A percentile compares a stretch with the other conserved stretches of the same genome.
Evolutionary conservation across 2,329 filamentous ascomycete species (phyloP).

Genomic region (Emydomyces testavorans): DNA sequence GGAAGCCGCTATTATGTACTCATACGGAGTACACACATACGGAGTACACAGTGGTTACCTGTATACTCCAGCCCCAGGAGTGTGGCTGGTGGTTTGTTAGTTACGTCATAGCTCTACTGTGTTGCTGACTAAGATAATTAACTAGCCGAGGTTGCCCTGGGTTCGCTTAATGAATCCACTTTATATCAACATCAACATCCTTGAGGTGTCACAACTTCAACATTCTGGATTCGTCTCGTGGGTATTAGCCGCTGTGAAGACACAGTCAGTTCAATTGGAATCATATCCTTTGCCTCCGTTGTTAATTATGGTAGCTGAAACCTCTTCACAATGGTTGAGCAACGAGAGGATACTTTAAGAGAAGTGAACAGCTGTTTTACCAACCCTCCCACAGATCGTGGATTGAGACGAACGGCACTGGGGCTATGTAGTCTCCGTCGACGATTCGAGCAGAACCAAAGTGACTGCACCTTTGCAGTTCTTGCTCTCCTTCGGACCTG

Average conservation of each 20-base stretch:
- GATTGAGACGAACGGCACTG: neutral
- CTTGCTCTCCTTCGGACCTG: constrained; percentile 88
- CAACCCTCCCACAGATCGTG: neutral
- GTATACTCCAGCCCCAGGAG: too few relatives aligned
- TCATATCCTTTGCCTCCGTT: neutral
- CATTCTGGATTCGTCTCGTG: neutral
- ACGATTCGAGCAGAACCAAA: constrained; percentile 96
- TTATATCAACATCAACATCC: constrained; percentile 4
- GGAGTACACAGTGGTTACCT: too few relatives aligned
- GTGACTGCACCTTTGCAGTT: constrained; percentile 95
- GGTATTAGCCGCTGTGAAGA: neutral
- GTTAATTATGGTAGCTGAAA: neutral
- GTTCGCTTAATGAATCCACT: neutral
- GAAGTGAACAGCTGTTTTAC: constrained; percentile 67
- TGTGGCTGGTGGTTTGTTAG: constrained; percentile 2
- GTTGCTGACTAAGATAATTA: constrained; percentile 7
- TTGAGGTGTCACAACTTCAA: neutral
- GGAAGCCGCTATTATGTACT: too few relatives aligned
- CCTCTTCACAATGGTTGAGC: constrained; percentile 55
- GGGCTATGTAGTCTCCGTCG: constrained; percentile 61
- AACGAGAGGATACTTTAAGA: constrained; percentile 92
- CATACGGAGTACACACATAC: too few relatives aligned
- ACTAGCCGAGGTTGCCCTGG: constrained; percentile 5
- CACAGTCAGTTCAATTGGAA: neutral
- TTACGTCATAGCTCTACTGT: constrained; percentile 3